phyloP scores from a whole-genome alignment of 176 grass and related monocot genomes.

The Canna indica region DNA sequence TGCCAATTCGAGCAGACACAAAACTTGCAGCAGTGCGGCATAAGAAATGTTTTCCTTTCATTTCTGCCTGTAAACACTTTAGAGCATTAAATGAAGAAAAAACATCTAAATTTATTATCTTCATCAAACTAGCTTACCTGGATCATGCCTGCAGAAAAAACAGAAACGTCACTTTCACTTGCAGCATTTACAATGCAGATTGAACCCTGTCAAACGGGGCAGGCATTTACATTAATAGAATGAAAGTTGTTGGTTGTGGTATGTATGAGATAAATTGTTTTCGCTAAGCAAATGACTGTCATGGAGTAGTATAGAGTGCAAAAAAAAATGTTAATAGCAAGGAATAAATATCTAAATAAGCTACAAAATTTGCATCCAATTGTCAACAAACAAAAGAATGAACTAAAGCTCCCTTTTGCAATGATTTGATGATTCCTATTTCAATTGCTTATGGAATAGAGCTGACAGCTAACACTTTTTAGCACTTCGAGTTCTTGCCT shows the following conservation, averaged over 20 bases:
- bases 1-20: slow-evolving; percentile 88
- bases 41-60: slow-evolving; percentile 68
- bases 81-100: slow-evolving; percentile 16
- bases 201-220: slow-evolving; percentile 42
- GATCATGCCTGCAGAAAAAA: slow-evolving; percentile 96
- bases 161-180: slow-evolving; percentile 75
- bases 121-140: slow-evolving; percentile 34
- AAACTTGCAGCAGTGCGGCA: slow-evolving; percentile 97
- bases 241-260: not conserved
- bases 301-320: not conserved
- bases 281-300: not conserved
- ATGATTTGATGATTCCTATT: not conserved
- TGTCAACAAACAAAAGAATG: not conserved
- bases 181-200: slow-evolving; percentile 85
- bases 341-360: not conserved
- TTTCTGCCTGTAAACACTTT: slow-evolving; percentile 63
- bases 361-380: not conserved
- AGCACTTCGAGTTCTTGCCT: not conserved
- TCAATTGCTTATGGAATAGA: not conserved
- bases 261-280: not conserved
- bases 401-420: not conserved
- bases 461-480: not conserved
- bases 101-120: slow-evolving; percentile 2
- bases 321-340: not conserved
- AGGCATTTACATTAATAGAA: not conserved